phyloP scores from a whole-genome alignment of 768 basidiomycete genomes.

The Melanogaster broomeanus region DNA sequence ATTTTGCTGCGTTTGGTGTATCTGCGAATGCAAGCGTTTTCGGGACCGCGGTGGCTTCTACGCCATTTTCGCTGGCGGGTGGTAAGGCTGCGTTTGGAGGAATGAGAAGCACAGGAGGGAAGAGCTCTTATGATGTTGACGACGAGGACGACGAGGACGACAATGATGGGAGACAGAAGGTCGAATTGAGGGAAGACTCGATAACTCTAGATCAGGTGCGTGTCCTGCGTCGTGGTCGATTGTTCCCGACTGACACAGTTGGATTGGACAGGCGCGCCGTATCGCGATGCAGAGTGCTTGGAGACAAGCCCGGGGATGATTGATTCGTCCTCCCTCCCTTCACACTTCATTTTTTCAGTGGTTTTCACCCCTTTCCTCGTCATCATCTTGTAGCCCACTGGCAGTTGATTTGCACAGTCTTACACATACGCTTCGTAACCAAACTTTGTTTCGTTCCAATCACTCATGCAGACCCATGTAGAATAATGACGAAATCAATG shows the following conservation, averaged over 20 bases:
- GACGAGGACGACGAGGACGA: constrained; percentile 83
- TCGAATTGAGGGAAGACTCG: constrained; percentile 78
- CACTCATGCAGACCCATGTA: constrained; percentile 24
- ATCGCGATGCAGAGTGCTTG: constrained; percentile 92
- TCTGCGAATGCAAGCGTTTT: constrained; percentile 77
- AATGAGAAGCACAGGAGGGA: constrained; percentile 50
- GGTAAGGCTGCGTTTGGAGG: constrained; percentile 86
- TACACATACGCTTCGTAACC: constrained; percentile 1
- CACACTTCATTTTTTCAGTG: constrained; percentile 1
- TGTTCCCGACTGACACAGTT: constrained; percentile 4
- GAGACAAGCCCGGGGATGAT: constrained; percentile 65
- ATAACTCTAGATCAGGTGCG: constrained; percentile 92
- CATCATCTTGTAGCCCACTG: constrained; percentile 7
- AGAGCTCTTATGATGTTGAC: constrained; percentile 47
- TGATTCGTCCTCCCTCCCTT: constrained; percentile 9
- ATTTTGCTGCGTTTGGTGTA: constrained; percentile 86
- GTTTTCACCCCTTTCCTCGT: not conserved
- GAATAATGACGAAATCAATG: constrained; percentile 21
- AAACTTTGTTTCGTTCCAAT: constrained; percentile 12
- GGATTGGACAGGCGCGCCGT: constrained; percentile 60
- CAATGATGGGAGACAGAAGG: constrained; percentile 62
- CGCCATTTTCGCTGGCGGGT: constrained; percentile 77
- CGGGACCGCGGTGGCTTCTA: constrained; percentile 78
- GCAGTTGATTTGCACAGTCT: constrained; percentile 9
- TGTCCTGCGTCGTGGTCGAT: not conserved